A percentile compares a stretch with the other conserved stretches of the same genome.
phyloP scores from a whole-genome alignment of 1,284 basidiomycete species.

The Kalmanozyma brasiliensis region DNA sequence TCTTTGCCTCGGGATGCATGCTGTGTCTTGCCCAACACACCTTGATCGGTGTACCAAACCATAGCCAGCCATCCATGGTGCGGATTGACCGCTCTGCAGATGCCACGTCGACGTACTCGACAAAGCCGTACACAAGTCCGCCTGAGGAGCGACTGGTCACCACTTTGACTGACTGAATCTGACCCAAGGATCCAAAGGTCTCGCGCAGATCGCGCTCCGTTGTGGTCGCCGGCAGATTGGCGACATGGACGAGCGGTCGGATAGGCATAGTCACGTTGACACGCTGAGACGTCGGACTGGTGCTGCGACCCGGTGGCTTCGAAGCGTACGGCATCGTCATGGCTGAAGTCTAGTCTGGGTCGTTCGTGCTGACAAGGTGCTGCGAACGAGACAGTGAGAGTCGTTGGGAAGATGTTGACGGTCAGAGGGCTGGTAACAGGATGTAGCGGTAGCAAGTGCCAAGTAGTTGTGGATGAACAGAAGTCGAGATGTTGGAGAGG shows the following conservation, averaged over 20 bases:
- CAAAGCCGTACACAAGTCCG: conserved; percentile 97
- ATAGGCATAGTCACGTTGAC: conserved; percentile 18
- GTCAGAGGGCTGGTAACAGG: neutral
- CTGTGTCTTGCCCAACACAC: conserved; percentile 65
- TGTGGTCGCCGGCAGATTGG: conserved; percentile 85
- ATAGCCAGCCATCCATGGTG: conserved; percentile 95
- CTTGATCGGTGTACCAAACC: conserved; percentile 81
- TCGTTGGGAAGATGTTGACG: neutral
- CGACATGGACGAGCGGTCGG: conserved; percentile 30
- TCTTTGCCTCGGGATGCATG: conserved; percentile 31
- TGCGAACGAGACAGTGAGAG: neutral
- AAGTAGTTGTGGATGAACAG: neutral
- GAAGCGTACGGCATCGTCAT: conserved; percentile 29
- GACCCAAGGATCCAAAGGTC: conserved; percentile 93
- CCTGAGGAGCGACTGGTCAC: conserved; percentile 81
- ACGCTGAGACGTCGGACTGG: conserved; percentile 12
- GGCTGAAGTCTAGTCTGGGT: neutral
- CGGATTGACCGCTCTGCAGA: conserved; percentile 95
- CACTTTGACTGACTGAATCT: conserved; percentile 96
- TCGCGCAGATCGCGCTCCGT: conserved; percentile 81
- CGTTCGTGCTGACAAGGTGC: neutral
- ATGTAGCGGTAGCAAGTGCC: neutral
- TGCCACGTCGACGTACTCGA: conserved; percentile 92
- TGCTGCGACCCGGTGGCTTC: conserved; percentile 1
- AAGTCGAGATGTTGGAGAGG: neutral